Percentiles rank a stretch among this genome's conserved stretches.
These are phyloP conservation scores for Microsporum audouinii DNA, from an alignment of 2,329 filamentous ascomycete genomes.

Conservation along the genomic window DNA sequence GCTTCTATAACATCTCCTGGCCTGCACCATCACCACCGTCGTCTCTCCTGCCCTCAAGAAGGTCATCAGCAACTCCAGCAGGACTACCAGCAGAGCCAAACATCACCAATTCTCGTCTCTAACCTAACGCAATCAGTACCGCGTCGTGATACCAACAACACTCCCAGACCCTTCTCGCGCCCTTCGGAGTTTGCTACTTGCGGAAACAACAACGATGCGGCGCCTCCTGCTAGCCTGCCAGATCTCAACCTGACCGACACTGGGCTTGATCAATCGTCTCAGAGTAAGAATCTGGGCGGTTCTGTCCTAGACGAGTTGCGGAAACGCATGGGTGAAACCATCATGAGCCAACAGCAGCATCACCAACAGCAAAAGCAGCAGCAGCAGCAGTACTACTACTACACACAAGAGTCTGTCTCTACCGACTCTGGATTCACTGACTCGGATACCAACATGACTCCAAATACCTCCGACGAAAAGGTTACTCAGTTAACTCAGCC, in stretches of 20 bases:
- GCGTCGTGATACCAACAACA: conserved; percentile 2
- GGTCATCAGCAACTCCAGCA: background rate
- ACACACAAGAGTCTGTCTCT: background rate
- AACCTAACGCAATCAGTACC: conserved; percentile 11
- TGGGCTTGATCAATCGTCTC: background rate
- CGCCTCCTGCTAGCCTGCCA: background rate
- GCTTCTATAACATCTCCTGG: conserved; percentile 17
- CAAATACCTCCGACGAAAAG: conserved; percentile 3
- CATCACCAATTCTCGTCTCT: conserved; percentile 9
- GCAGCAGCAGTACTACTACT: conserved; percentile 7
- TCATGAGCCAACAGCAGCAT: conserved; percentile 23
- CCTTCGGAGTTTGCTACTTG: background rate
- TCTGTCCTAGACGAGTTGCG: conserved; percentile 32
- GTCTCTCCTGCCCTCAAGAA: background rate
- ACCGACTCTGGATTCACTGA: conserved; percentile 1
- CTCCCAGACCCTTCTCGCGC: background rate
- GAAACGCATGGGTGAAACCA: conserved; percentile 33
- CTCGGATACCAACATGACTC: conserved; percentile 4
- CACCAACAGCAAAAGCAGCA: background rate
- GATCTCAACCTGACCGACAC: background rate
- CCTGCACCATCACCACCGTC: conserved; percentile 9
- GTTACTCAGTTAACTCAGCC: background rate
- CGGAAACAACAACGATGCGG: background rate
- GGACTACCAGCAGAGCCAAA: background rate
- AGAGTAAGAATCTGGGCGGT: conserved; percentile 25